These are phyloP conservation scores for Fusarium brevicatenulatum DNA, from an alignment of 2,329 filamentous ascomycete species.

Conservation along the genomic window DNA sequence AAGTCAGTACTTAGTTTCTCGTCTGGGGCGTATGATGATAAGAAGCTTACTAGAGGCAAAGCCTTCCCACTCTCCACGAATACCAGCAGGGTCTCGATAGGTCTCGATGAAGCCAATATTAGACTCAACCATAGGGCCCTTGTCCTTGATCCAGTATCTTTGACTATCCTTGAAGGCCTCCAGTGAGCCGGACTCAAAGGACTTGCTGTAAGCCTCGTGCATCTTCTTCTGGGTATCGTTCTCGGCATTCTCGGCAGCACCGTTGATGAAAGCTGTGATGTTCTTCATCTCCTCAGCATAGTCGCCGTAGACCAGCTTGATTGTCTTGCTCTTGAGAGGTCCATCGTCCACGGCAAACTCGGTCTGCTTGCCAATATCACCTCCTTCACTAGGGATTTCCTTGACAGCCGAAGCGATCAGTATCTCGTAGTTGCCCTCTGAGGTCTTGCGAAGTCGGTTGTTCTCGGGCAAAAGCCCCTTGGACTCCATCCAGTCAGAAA, in stretches of 20 bases:
- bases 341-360: conserved; percentile 70
- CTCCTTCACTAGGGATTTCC: conserved; percentile 67
- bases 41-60: conserved; percentile 70
- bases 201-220: conserved; percentile 78
- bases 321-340: conserved; percentile 70
- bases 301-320: conserved; percentile 80
- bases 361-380: conserved; percentile 74
- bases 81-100: conserved; percentile 83
- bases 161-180: conserved; percentile 84
- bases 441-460: conserved; percentile 75
- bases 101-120: conserved; percentile 89
- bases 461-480: conserved; percentile 80
- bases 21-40: background rate
- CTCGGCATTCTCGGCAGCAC: conserved; percentile 74
- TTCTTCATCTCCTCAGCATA: conserved; percentile 76
- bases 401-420: conserved; percentile 76
- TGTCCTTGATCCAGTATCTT: conserved; percentile 83
- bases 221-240: conserved; percentile 81
- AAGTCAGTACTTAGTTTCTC: conserved; percentile 33
- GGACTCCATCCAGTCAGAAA: conserved; percentile 78
- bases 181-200: conserved; percentile 78
- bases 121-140: conserved; percentile 80
- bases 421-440: conserved; percentile 73
- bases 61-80: conserved; percentile 86
- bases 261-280: conserved; percentile 73